A percentile compares a stretch with the other conserved stretches of the same genome.
phyloP scores from a whole-genome alignment of 352 stramenopile genomes.

The Sclerospora graminicola region DNA sequence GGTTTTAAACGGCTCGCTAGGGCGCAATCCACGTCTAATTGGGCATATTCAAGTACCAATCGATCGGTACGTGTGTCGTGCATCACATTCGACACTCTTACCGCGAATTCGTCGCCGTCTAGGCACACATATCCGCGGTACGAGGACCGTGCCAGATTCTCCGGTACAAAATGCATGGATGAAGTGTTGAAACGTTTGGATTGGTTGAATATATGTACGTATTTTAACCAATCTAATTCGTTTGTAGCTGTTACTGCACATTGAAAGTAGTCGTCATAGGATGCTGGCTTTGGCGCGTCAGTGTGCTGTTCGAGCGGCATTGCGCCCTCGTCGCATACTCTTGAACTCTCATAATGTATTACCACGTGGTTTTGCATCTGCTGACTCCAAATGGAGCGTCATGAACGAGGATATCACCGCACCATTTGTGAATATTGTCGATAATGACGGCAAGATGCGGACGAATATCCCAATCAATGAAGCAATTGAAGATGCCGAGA shows the following conservation, averaged over 20 bases:
- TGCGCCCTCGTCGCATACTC: slow-evolving; percentile 3
- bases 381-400: slow-evolving; percentile 31
- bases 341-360: slow-evolving; percentile 1
- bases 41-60: slow-evolving; percentile 25
- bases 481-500: slow-evolving; percentile 40
- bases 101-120: slow-evolving; percentile 32
- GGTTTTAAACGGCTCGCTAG: slow-evolving; percentile 33
- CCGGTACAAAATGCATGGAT: slow-evolving; percentile 30
- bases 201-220: neutral
- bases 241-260: neutral
- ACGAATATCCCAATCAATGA: slow-evolving; percentile 36
- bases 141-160: slow-evolving; percentile 26
- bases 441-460: slow-evolving; percentile 38
- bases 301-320: slow-evolving; percentile 1
- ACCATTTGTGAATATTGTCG: slow-evolving; percentile 40
- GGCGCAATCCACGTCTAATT: slow-evolving; percentile 44
- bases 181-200: neutral
- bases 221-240: no score
- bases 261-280: neutral
- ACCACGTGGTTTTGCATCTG: slow-evolving; percentile 18
- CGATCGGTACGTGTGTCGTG: slow-evolving; percentile 10
- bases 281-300: slow-evolving; percentile 13
- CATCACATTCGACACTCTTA: slow-evolving; percentile 32
- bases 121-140: slow-evolving; percentile 54
- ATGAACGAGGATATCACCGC: slow-evolving; percentile 59